These are phyloP conservation scores for Mycena galericulata DNA, from an alignment of 768 basidiomycete species.

Conservation along the genomic window DNA sequence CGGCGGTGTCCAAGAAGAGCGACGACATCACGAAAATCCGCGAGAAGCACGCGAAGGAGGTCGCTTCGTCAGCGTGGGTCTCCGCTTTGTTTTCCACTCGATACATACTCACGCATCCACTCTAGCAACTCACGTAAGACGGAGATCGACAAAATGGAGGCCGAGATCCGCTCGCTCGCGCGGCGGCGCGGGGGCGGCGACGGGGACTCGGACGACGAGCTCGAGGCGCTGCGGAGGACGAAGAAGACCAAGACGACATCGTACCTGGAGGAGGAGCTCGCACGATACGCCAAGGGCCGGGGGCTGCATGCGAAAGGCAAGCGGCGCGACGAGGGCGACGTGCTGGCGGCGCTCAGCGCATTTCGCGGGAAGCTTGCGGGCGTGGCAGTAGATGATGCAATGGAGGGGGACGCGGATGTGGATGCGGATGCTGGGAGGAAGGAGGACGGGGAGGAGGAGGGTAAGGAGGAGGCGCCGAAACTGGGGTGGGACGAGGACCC, in stretches of 20 bases:
- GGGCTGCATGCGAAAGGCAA: slow-evolving; percentile 69
- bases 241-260: slow-evolving; percentile 74
- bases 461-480: slow-evolving; percentile 37
- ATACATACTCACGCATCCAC: background rate
- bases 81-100: background rate
- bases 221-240: slow-evolving; percentile 53
- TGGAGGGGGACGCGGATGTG: slow-evolving; percentile 41
- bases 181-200: slow-evolving; percentile 68
- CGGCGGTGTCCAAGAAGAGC: slow-evolving; percentile 53
- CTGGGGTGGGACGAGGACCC: slow-evolving; percentile 52
- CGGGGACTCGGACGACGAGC: slow-evolving; percentile 73
- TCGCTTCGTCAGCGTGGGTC: slow-evolving; percentile 70
- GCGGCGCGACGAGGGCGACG: slow-evolving; percentile 78
- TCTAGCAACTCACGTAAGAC: slow-evolving; percentile 72
- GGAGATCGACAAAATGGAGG: slow-evolving; percentile 90
- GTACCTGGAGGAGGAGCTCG: slow-evolving; percentile 82
- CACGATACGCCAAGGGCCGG: slow-evolving; percentile 79
- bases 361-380: slow-evolving; percentile 80
- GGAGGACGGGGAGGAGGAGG: slow-evolving; percentile 38
- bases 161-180: slow-evolving; percentile 83
- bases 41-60: slow-evolving; percentile 79
- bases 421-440: slow-evolving; percentile 29
- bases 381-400: slow-evolving; percentile 31
- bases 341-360: slow-evolving; percentile 74
- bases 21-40: slow-evolving; percentile 78